Evolutionary conservation across 148 eudicot species (phyloP), one percentile per base, ranked within the genome.

Genomic region (Heliamphora exappendiculata): DNA sequence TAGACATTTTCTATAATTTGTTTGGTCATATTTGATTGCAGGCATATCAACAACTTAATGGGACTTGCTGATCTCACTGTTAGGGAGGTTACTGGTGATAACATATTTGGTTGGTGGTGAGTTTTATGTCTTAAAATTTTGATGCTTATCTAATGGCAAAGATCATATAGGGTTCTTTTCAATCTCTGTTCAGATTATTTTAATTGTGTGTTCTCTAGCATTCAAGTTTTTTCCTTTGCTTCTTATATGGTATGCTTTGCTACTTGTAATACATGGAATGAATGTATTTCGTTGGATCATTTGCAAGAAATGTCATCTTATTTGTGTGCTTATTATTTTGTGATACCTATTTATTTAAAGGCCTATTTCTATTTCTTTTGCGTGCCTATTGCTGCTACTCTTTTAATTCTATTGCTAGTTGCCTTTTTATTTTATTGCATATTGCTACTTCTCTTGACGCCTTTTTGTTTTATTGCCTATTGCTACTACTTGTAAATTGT

Each of bases 91-190:
- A 88, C 91, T 75, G 90, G 92, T 14, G 98, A 97, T 55, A 92
- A 92, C 86, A 92, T 95, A 75, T 95, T 95, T 85, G 98, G 98
- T 68, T 92, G 93, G 67, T 95, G 98, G 98, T 95, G 80, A 86
- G 95, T 78, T 69, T 19, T 64, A 55, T 67, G 20, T 53, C 58
- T 28, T 55, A 14, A 6, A n/a, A 57, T 58, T 44, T 37, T 22
- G 37, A n/a, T 49, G 50, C 70, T 57, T 20, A 62, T 70, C 13
- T 28, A 55, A 68, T 55, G 54, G 51, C 20, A 0, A 6, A 76
- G 19, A 28, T 29, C 42, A n/a, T 67, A 41, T 67, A 67, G 36
- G 33, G 50, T 31, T 77, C 13, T 67, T 45, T 44, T 50, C 28
- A 50, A 26, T 59, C 42, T 37, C 67, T 8, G n/a, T 66, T 49